A percentile compares a stretch with the other conserved stretches of the same genome.
Conservation (phyloP, 140 eudicot species). For the Erigeron philadelphicus region DNA sequence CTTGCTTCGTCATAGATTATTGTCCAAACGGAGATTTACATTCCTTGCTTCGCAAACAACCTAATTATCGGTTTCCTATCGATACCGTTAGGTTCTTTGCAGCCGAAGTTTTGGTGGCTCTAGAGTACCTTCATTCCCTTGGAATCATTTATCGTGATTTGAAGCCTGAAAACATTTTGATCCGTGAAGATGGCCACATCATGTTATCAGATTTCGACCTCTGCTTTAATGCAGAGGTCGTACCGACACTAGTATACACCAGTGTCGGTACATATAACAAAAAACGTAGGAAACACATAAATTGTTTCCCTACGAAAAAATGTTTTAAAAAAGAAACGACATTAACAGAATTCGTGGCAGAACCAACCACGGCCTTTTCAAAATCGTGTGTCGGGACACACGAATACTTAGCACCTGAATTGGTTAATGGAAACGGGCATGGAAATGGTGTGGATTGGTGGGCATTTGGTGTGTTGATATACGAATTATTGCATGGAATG, state of each 20-base stretch:
- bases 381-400: slow-evolving; percentile 89
- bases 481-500: slow-evolving; percentile 61
- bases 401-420: slow-evolving; percentile 87
- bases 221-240: slow-evolving; percentile 54
- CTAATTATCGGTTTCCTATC: slow-evolving; percentile 49
- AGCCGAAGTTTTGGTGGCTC: slow-evolving; percentile 64
- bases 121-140: slow-evolving; percentile 66
- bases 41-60: slow-evolving; percentile 74
- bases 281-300: background rate
- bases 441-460: slow-evolving; percentile 98
- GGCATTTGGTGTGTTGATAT: slow-evolving; percentile 82
- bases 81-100: slow-evolving; percentile 64
- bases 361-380: slow-evolving; percentile 78
- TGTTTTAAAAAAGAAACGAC: slow-evolving; percentile 13
- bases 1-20: slow-evolving; percentile 73
- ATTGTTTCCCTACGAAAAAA: background rate
- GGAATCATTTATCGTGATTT: slow-evolving; percentile 85
- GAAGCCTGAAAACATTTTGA: slow-evolving; percentile 79
- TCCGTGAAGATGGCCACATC: slow-evolving; percentile 80
- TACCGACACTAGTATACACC: slow-evolving; percentile 44
- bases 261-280: slow-evolving; percentile 1
- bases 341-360: slow-evolving; percentile 66
- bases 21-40: slow-evolving; percentile 87
- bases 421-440: slow-evolving; percentile 64
- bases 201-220: slow-evolving; percentile 89